These are phyloP conservation scores for Aspergillus jensenii DNA, from an alignment of 2,329 filamentous ascomycete species.

Conservation along the genomic window DNA sequence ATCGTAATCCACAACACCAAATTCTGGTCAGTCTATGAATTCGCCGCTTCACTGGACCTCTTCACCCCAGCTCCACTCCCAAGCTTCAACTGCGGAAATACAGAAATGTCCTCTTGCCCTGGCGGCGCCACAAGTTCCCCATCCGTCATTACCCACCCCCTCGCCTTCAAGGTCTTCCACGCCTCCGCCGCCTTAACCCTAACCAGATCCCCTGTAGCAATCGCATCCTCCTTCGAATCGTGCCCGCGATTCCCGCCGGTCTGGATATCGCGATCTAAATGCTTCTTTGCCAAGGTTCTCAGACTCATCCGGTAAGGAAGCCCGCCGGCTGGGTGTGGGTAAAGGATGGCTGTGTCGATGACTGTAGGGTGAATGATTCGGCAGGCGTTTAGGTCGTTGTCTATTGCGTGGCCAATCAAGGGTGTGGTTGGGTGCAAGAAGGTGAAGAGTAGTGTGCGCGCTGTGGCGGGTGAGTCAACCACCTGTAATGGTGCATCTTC, in stretches of 20 bases:
- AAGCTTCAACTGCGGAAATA: constrained; percentile 14
- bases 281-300: constrained; percentile 68
- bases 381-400: constrained; percentile 88
- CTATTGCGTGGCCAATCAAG: constrained; percentile 87
- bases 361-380: constrained; percentile 82
- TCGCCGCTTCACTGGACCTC: constrained; percentile 9
- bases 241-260: constrained; percentile 68
- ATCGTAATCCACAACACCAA: neutral
- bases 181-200: constrained; percentile 66
- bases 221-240: constrained; percentile 89
- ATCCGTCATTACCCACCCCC: constrained; percentile 66
- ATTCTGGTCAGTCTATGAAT: neutral
- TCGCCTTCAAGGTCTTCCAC: constrained; percentile 66
- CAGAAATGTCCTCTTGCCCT: constrained; percentile 14
- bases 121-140: constrained; percentile 41
- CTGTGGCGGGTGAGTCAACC: constrained; percentile 71
- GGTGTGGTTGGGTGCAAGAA: constrained; percentile 75
- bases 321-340: constrained; percentile 73
- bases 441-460: constrained; percentile 74
- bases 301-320: constrained; percentile 76
- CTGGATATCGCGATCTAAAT: constrained; percentile 77
- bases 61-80: constrained; percentile 27
- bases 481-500: constrained; percentile 60
- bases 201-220: constrained; percentile 84
- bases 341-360: constrained; percentile 83